These are phyloP conservation scores for Penium margaritaceum DNA, from an alignment of 139 green algal genomes.

Conservation along the genomic window DNA sequence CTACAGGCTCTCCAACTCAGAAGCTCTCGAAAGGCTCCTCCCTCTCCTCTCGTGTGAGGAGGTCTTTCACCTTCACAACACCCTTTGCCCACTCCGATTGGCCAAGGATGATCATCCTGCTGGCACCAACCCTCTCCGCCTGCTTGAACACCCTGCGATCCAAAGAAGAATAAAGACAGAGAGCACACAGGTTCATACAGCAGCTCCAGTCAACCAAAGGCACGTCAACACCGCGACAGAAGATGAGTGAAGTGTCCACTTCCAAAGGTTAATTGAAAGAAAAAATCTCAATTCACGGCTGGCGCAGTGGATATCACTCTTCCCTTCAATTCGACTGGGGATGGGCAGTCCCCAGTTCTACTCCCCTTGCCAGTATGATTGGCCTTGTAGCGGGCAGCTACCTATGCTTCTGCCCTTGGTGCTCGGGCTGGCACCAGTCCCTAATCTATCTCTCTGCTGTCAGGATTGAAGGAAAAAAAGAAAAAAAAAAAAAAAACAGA, in stretches of 20 bases:
- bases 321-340: no score
- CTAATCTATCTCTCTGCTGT: no score
- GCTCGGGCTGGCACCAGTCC: no score
- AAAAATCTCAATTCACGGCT: neutral
- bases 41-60: conserved; percentile 30
- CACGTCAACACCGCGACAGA: neutral
- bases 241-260: neutral
- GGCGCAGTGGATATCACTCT: no score
- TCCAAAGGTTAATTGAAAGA: neutral
- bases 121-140: conserved; percentile 41
- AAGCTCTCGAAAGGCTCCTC: conserved; percentile 21
- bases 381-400: no score
- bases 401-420: no score
- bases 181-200: neutral
- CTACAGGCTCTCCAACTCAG: no score
- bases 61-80: conserved; percentile 44
- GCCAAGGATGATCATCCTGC: conserved; percentile 43
- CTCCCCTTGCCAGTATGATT: no score
- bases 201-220: neutral
- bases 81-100: conserved; percentile 34
- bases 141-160: conserved; percentile 43
- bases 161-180: no score
- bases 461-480: neutral
- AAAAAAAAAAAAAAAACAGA: neutral
- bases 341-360: no score